Evolutionary conservation across 176 grass and related monocot species (phyloP).

Genomic region (Avena sativa): DNA sequence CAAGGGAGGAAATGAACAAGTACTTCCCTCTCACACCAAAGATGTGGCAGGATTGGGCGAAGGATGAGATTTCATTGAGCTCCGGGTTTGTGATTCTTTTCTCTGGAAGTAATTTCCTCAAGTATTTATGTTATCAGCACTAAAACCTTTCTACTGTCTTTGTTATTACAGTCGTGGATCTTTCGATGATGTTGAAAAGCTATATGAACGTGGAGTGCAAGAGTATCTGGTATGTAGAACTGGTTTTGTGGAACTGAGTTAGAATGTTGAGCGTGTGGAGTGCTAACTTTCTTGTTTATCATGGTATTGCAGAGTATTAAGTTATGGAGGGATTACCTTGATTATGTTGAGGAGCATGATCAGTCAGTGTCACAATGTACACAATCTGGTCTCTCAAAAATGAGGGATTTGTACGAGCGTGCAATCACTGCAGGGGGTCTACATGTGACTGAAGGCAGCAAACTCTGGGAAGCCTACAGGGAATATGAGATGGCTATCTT

Average conservation of each 20-base stretch:
- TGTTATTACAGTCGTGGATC: slow-evolving; percentile 65
- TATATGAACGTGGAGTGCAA: slow-evolving; percentile 86
- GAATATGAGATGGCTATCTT: slow-evolving; percentile 92
- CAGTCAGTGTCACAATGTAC: slow-evolving; percentile 69
- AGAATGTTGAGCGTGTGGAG: neutral
- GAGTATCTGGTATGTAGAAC: slow-evolving; percentile 84
- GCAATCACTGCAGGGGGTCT: slow-evolving; percentile 83
- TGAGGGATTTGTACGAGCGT: slow-evolving; percentile 87
- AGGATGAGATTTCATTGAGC: slow-evolving; percentile 83
- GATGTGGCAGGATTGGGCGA: slow-evolving; percentile 92
- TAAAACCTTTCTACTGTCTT: slow-evolving; percentile 25
- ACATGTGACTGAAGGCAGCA: slow-evolving; percentile 74
- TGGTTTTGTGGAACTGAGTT: slow-evolving; percentile 7
- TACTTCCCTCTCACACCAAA: slow-evolving; percentile 76
- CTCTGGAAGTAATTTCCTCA: neutral
- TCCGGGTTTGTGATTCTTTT: slow-evolving; percentile 49
- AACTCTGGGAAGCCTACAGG: slow-evolving; percentile 91
- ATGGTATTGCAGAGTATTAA: slow-evolving; percentile 71
- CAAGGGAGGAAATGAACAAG: slow-evolving; percentile 86
- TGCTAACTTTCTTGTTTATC: slow-evolving; percentile 39
- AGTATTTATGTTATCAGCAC: neutral
- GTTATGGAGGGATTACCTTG: slow-evolving; percentile 85
- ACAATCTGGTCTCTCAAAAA: slow-evolving; percentile 73
- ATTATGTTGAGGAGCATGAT: slow-evolving; percentile 85
- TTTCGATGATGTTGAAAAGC: slow-evolving; percentile 67